phyloP scores from a whole-genome alignment of 352 stramenopile species.

The Pythium rhizo-oryzae region DNA sequence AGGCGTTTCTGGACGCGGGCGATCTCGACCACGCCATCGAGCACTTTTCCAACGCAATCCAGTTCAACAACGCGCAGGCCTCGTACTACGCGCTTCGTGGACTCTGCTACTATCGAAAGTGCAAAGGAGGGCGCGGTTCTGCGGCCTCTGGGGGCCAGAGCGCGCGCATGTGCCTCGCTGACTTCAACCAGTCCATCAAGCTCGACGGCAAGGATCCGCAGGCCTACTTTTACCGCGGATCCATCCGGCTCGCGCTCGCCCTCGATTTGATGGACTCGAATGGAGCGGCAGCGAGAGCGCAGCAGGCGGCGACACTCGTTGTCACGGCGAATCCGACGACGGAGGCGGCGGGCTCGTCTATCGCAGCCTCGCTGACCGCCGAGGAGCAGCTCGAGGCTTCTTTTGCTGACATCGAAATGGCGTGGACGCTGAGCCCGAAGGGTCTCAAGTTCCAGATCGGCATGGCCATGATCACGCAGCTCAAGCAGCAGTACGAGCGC shows the following conservation, averaged over 20 bases:
- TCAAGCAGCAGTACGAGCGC: conserved; percentile 48
- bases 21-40: conserved; percentile 64
- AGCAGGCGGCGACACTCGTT: neutral
- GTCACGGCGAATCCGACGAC: neutral
- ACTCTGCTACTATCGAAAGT: conserved; percentile 71
- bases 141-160: conserved; percentile 26
- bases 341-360: conserved; percentile 6
- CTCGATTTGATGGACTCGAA: conserved; percentile 41
- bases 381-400: conserved; percentile 70
- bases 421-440: conserved; percentile 53
- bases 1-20: conserved; percentile 60
- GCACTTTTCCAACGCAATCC: conserved; percentile 61
- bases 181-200: conserved; percentile 77
- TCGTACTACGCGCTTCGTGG: conserved; percentile 70
- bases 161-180: conserved; percentile 56
- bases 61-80: conserved; percentile 59
- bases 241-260: conserved; percentile 60
- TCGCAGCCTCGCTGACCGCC: conserved; percentile 21
- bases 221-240: conserved; percentile 78
- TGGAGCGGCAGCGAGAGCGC: neutral
- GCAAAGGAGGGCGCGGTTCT: neutral
- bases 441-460: conserved; percentile 57
- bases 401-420: conserved; percentile 80
- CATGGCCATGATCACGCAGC: conserved; percentile 78
- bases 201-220: conserved; percentile 74